These are phyloP conservation scores for Eucalyptus brandiana DNA, from an alignment of 345 rosid genomes.

Conservation along the genomic window DNA sequence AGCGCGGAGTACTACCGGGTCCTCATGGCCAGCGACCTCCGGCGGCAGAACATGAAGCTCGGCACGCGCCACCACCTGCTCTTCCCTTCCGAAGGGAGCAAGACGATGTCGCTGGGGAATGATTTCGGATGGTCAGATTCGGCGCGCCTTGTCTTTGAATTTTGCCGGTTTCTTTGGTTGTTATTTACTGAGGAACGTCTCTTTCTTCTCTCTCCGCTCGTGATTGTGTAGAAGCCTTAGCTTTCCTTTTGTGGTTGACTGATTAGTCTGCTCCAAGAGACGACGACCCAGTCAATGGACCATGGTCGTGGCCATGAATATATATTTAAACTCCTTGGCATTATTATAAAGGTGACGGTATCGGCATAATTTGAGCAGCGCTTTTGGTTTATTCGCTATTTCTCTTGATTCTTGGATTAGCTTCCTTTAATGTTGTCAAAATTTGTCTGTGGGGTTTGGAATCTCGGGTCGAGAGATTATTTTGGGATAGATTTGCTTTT, in stretches of 20 bases:
- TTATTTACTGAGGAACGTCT: neutral
- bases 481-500: neutral
- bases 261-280: neutral
- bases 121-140: constrained; percentile 58
- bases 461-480: neutral
- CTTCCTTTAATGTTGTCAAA: neutral
- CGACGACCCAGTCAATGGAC: neutral
- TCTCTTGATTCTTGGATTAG: neutral
- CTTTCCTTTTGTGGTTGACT: neutral
- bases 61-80: constrained; percentile 37
- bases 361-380: neutral
- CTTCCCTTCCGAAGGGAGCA: constrained; percentile 79
- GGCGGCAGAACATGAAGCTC: constrained; percentile 73
- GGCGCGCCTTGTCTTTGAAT: neutral
- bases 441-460: neutral
- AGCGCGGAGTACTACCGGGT: constrained; percentile 44
- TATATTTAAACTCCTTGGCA: neutral
- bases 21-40: constrained; percentile 37
- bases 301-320: neutral
- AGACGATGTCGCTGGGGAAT: constrained; percentile 51
- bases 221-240: neutral
- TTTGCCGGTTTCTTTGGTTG: neutral
- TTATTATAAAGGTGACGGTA: neutral
- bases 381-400: neutral
- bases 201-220: neutral